Conservation (phyloP, 345 rosid species). For the Cardiospermum halicacabum region DNA sequence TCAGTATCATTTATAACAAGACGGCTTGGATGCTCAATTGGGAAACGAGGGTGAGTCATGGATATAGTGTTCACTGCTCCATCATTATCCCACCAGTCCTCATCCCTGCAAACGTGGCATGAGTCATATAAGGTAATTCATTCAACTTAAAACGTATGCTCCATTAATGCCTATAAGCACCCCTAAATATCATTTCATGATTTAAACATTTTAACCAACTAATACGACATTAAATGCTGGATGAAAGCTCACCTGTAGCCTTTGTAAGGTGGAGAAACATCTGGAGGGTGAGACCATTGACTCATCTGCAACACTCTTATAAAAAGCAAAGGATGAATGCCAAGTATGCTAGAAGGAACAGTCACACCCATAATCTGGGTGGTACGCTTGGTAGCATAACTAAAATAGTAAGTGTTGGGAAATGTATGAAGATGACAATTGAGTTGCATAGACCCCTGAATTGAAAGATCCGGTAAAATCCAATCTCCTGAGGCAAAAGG, state of each 20-base stretch:
- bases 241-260: slow-evolving; percentile 62
- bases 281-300: slow-evolving; percentile 71
- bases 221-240: not conserved
- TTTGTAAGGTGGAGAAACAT: slow-evolving; percentile 68
- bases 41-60: slow-evolving; percentile 87
- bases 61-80: slow-evolving; percentile 94
- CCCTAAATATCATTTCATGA: not conserved
- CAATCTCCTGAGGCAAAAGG: slow-evolving; percentile 86
- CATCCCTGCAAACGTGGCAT: slow-evolving; percentile 51
- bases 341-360: slow-evolving; percentile 63
- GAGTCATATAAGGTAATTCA: not conserved
- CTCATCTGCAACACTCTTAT: slow-evolving; percentile 83
- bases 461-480: slow-evolving; percentile 93
- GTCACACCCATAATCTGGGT: slow-evolving; percentile 59
- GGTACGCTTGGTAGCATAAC: slow-evolving; percentile 87
- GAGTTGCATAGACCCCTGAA: slow-evolving; percentile 68
- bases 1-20: slow-evolving; percentile 50
- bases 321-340: slow-evolving; percentile 83
- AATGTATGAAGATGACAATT: slow-evolving; percentile 63
- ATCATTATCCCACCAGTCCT: slow-evolving; percentile 95
- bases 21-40: slow-evolving; percentile 61
- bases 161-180: not conserved
- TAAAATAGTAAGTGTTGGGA: slow-evolving; percentile 78
- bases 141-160: not conserved
- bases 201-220: not conserved